Evolutionary conservation across 1,284 basidiomycete genomes (phyloP).

Genomic region (Trichosporon sp.): DNA sequence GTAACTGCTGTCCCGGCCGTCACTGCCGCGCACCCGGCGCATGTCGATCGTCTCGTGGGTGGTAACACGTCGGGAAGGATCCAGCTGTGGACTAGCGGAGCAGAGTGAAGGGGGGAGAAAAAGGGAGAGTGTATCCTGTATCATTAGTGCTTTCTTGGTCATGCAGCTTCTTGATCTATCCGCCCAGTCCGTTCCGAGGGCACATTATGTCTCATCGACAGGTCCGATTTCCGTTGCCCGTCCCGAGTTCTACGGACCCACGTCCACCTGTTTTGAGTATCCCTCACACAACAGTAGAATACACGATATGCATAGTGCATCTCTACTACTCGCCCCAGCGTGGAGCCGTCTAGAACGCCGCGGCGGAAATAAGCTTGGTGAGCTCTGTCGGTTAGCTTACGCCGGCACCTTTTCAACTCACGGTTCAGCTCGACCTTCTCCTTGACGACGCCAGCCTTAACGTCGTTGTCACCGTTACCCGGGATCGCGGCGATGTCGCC

Average conservation of each 20-base stretch:
- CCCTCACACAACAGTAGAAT: background rate
- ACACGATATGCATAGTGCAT: conserved; percentile 31
- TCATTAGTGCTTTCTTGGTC: background rate
- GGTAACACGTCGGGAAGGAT: conserved; percentile 56
- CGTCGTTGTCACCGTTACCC: conserved; percentile 89
- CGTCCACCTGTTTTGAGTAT: background rate
- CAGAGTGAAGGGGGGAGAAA: background rate
- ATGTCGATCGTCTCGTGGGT: conserved; percentile 54
- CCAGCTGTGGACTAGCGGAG: conserved; percentile 45
- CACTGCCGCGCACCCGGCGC: conserved; percentile 55
- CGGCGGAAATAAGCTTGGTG: conserved; percentile 72
- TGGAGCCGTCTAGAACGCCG: conserved; percentile 43
- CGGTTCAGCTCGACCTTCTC: conserved; percentile 86
- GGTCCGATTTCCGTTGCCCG: too few species aligned
- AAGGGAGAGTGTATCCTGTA: background rate
- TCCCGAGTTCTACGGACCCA: background rate
- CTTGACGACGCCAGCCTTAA: conserved; percentile 89
- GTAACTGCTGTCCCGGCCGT: conserved; percentile 58
- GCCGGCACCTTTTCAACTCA: conserved; percentile 59
- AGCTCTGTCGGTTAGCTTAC: conserved; percentile 64
- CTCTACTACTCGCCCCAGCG: conserved; percentile 10
- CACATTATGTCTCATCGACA: too few species aligned
- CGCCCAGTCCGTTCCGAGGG: too few species aligned
- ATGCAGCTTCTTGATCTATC: background rate
- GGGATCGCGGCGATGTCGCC: conserved; percentile 71